phyloP scores from a whole-genome alignment of 2,329 filamentous ascomycete genomes.

The Meredithiella fracta region DNA sequence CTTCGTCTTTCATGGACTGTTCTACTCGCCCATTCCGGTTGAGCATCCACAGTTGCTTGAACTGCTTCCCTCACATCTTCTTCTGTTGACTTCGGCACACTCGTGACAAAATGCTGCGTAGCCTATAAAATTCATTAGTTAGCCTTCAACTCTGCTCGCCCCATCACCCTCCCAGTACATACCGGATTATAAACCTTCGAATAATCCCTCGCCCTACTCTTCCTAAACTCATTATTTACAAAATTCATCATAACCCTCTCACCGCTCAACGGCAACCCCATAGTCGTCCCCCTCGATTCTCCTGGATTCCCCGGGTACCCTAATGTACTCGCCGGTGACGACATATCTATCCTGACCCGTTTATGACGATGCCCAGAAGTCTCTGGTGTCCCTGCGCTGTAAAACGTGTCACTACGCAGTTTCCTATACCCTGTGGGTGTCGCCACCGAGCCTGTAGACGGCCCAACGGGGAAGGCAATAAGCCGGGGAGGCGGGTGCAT shows the following conservation, averaged over 20 bases:
- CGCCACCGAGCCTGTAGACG: too few species aligned
- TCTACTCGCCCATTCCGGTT: slow-evolving; percentile 12
- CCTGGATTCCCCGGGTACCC: too few species aligned
- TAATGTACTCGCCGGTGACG: neutral
- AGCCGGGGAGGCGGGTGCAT: too few species aligned
- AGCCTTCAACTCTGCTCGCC: neutral
- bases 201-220: slow-evolving; percentile 16
- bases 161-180: neutral
- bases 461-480: too few species aligned
- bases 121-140: slow-evolving; percentile 8
- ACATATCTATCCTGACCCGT: slow-evolving; percentile 6
- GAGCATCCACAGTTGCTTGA: slow-evolving; percentile 11
- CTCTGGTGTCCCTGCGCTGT: too few species aligned
- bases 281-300: too few species aligned
- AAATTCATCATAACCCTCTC: slow-evolving; percentile 15
- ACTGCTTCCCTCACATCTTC: slow-evolving; percentile 16
- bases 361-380: neutral
- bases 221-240: slow-evolving; percentile 15
- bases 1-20: slow-evolving; percentile 2
- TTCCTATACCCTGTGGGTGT: too few species aligned
- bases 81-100: slow-evolving; percentile 17
- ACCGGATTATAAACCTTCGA: slow-evolving; percentile 16
- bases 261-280: too few species aligned
- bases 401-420: too few species aligned
- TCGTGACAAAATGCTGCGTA: slow-evolving; percentile 16